Evolutionary conservation across 164 flowering plant genomes (phyloP).

Genomic region (Santalum album): DNA sequence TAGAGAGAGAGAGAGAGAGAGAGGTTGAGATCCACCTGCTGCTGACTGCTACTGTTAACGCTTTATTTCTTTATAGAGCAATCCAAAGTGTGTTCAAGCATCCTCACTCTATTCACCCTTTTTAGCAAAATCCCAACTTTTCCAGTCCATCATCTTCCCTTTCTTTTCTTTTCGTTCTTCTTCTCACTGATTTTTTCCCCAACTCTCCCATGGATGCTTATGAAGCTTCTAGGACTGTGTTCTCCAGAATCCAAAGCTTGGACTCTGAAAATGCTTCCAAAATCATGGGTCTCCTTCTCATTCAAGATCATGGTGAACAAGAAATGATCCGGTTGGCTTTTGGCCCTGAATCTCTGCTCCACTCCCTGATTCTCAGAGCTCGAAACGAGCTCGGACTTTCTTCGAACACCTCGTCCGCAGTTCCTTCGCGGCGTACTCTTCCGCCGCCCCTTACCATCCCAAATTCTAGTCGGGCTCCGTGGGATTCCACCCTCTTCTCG

Average conservation of each 20-base stretch:
- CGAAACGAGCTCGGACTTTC: conserved; percentile 45
- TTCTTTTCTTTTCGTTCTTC: too few relatives aligned
- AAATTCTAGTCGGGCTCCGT: conserved; percentile 19
- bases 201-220: conserved; percentile 88
- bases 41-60: too few relatives aligned
- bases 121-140: too few relatives aligned
- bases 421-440: conserved; percentile 42
- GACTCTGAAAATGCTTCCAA: conserved; percentile 88
- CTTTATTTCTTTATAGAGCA: too few relatives aligned
- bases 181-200: too few relatives aligned
- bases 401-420: conserved; percentile 34
- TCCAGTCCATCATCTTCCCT: too few relatives aligned
- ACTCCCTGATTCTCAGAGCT: conserved; percentile 59
- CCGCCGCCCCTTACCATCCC: conserved; percentile 31
- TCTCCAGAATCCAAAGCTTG: conserved; percentile 63
- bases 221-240: conserved; percentile 84
- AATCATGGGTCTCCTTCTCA: conserved; percentile 76
- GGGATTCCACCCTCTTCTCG: conserved; percentile 24
- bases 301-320: conserved; percentile 88
- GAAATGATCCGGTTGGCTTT: conserved; percentile 94
- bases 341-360: conserved; percentile 70
- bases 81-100: too few relatives aligned
- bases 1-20: too few relatives aligned
- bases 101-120: too few relatives aligned
- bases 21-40: too few relatives aligned